Evolutionary conservation across 306 rosid species (phyloP).

Genomic region (Dryas alaskensis): DNA sequence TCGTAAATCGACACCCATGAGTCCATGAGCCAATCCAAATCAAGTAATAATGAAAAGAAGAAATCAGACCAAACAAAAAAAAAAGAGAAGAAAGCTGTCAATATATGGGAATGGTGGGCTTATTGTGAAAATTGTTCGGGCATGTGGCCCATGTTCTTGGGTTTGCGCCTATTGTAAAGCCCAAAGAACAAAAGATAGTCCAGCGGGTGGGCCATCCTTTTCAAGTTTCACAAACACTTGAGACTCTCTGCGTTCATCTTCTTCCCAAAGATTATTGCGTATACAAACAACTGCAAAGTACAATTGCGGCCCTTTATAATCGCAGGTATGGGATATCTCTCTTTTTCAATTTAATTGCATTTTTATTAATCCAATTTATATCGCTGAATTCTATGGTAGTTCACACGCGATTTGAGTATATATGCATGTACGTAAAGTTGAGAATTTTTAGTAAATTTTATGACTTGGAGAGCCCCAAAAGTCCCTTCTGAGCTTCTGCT

Average conservation of each 20-base stretch:
- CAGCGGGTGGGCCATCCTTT: neutral
- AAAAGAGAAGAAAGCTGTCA: no score
- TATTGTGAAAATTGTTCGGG: neutral
- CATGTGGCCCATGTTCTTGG: neutral
- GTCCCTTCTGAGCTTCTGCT: neutral
- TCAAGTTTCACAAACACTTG: neutral
- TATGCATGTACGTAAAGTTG: neutral
- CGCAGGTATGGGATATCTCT: constrained; percentile 6
- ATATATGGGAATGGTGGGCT: neutral
- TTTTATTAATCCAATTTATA: neutral
- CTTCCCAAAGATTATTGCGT: neutral
- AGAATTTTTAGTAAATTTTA: neutral
- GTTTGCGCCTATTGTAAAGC: neutral
- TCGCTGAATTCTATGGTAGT: neutral
- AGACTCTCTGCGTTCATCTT: neutral
- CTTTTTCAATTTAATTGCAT: neutral
- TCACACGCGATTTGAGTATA: neutral
- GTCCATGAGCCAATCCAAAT: no score
- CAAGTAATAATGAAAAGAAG: no score
- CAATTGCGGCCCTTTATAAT: neutral
- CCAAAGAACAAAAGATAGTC: neutral
- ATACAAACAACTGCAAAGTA: neutral
- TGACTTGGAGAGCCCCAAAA: neutral
- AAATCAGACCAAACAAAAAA: no score
- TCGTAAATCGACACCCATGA: no score